Evolutionary conservation across 176 grass and related monocot genomes (phyloP), one percentile per base, ranked within the genome.

Genomic region (Eremochloa ophiuroides): DNA sequence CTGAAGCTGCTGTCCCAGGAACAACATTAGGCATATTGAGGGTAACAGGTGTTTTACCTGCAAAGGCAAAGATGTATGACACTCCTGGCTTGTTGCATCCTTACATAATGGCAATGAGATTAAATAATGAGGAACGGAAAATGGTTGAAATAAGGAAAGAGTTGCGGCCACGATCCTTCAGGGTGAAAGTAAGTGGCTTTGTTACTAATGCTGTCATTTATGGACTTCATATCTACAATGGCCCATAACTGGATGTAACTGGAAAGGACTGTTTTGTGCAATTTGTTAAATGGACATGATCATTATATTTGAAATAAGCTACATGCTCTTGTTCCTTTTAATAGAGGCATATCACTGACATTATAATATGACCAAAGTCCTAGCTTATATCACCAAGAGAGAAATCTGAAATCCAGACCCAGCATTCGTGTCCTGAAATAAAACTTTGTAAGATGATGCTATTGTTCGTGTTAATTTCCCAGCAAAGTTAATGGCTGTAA

Each of bases 1-100:
- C 92, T 9, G 95, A 93, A 84, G 95, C 95, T 0, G 90, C 95
- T 1, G 88, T 98, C 7, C 95, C 92, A 0, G 95, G 95, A 40
- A 98, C 95, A 30, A 98, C 95, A 58, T 70, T 98, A 27, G 95
- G 95, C 43, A 94, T 94, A 83, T 80, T 98, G 56, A 92, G 90
- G 63, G 85, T 94, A 84, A 83, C 90, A 16, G 88, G 90, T 25
- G 88, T 98, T 82, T 87, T 98, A 72, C 95, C 95, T 43, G 92
- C 95, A 39, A 98, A 98, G 71, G 95, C 91, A 39, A 98, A 98
- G 73, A 93, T 98, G 95, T 94, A 91, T 82, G 95, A 98, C 62
- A 98, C 95, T 74, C 95, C 95, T 14, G 95, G 95, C 35, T 82
- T 98, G 75, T 83, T 98, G 72, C 95, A 98, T 71, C 92, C 90